Evolutionary conservation across 192 early-diverging fungal genomes (phyloP).

Genomic region (Entomortierella beljakovae): DNA sequence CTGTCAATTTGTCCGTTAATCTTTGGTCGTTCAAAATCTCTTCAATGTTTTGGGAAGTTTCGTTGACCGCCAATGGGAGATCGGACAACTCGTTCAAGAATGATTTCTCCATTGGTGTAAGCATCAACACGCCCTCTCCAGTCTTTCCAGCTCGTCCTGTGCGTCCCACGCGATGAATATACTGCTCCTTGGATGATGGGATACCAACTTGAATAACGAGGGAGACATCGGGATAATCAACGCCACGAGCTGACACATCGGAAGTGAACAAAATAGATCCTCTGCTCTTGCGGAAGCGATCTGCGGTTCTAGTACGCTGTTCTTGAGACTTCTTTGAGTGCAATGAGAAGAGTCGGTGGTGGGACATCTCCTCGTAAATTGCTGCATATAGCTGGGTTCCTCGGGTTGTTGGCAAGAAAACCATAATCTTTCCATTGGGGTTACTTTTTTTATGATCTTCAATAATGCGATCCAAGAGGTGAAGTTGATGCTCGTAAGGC

Average conservation of each 20-base stretch:
- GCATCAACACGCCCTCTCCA: constrained; percentile 87
- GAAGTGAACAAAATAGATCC: constrained; percentile 88
- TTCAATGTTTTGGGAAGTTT: constrained; percentile 49
- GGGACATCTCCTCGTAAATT: constrained; percentile 64
- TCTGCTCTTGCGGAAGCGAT: constrained; percentile 75
- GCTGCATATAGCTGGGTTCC: constrained; percentile 71
- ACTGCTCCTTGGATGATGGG: constrained; percentile 85
- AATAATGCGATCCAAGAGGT: constrained; percentile 73
- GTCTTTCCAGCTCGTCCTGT: constrained; percentile 95
- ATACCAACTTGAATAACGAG: constrained; percentile 92
- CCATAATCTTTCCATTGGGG: constrained; percentile 84
- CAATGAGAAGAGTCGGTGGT: constrained; percentile 67
- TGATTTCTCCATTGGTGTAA: constrained; percentile 81
- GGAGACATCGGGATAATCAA: constrained; percentile 95
- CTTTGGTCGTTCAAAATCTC: constrained; percentile 46
- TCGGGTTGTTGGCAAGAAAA: constrained; percentile 90
- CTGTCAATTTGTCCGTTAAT: constrained; percentile 20
- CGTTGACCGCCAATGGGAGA: constrained; percentile 67
- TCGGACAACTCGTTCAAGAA: constrained; percentile 73
- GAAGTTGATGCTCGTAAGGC: constrained; percentile 72
- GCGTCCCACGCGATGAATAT: constrained; percentile 96
- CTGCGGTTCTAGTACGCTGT: constrained; percentile 75
- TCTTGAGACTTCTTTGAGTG: constrained; percentile 86
- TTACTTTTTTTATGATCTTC: constrained; percentile 66
- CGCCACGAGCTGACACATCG: constrained; percentile 96